Percentiles rank a stretch among this genome's conserved stretches.
Conservation (phyloP, 495 filamentous ascomycete species). For the Talaromyces borbonicus region DNA sequence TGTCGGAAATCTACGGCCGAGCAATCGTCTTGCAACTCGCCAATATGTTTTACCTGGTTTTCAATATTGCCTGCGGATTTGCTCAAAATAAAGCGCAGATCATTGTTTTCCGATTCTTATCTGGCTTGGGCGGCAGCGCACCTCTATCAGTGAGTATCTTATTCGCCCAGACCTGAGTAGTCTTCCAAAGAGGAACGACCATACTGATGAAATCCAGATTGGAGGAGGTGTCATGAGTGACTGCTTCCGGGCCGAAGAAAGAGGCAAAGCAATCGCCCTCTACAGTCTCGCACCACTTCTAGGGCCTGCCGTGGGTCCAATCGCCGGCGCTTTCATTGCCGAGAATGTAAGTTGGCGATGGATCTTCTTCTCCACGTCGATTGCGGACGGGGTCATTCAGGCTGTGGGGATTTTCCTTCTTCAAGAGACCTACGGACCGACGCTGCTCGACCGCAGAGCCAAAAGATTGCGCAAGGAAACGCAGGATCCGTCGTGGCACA, state of each 20-base stretch:
- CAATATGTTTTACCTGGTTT: conserved; percentile 58
- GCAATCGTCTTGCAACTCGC: conserved; percentile 47
- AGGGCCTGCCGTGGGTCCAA: conserved; percentile 55
- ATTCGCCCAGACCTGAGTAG: no score
- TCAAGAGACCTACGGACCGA: conserved; percentile 60
- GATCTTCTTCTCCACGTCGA: conserved; percentile 56
- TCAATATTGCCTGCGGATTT: conserved; percentile 47
- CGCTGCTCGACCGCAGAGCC: conserved; percentile 48
- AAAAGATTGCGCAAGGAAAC: conserved; percentile 51
- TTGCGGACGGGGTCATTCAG: conserved; percentile 54
- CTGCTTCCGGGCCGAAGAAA: conserved; percentile 51
- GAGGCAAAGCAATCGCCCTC: conserved; percentile 53
- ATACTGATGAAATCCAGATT: conserved; percentile 19
- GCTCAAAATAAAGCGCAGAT: conserved; percentile 40
- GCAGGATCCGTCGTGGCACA: conserved; percentile 50
- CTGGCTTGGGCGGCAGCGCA: conserved; percentile 48
- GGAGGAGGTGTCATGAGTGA: conserved; percentile 55
- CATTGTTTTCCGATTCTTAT: conserved; percentile 46
- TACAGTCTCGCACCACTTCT: conserved; percentile 58
- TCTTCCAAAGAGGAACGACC: background rate
- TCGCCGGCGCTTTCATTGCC: conserved; percentile 57
- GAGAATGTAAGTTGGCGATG: conserved; percentile 62
- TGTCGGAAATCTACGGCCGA: conserved; percentile 69
- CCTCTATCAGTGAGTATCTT: conserved; percentile 32
- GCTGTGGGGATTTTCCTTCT: conserved; percentile 55